These are phyloP conservation scores for Fusarium verrucosum DNA, from an alignment of 2,329 filamentous ascomycete species.

Conservation along the genomic window DNA sequence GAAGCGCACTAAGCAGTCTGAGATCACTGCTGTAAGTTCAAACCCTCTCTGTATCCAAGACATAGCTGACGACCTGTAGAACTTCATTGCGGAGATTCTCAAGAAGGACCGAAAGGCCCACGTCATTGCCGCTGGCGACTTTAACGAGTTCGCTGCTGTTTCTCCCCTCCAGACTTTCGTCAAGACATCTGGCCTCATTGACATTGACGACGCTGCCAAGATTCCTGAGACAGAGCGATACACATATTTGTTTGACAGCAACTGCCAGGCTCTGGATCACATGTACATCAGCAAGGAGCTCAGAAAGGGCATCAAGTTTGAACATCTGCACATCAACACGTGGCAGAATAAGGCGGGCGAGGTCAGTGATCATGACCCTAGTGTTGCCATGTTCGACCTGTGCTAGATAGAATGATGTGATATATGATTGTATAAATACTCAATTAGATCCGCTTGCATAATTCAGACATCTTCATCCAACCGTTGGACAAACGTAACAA, in stretches of 20 bases:
- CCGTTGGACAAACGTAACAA: background rate
- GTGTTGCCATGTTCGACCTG: constrained; percentile 69
- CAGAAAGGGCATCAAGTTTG: constrained; percentile 57
- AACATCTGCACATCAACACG: constrained; percentile 77
- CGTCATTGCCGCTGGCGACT: constrained; percentile 72
- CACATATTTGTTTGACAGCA: constrained; percentile 76
- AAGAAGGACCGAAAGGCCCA: constrained; percentile 62
- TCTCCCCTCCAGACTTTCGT: constrained; percentile 66
- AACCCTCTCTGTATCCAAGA: background rate
- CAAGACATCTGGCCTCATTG: constrained; percentile 62
- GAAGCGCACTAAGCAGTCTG: constrained; percentile 64
- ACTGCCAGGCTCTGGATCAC: constrained; percentile 75
- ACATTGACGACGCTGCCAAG: constrained; percentile 68
- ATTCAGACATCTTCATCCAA: background rate
- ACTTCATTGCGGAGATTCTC: constrained; percentile 68
- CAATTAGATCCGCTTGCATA: constrained; percentile 2
- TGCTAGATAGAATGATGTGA: constrained; percentile 51
- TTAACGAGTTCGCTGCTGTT: constrained; percentile 76
- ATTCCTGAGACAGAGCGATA: constrained; percentile 69
- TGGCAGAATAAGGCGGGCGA: constrained; percentile 67
- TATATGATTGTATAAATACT: constrained; percentile 9
- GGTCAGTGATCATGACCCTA: constrained; percentile 75
- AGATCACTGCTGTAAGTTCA: constrained; percentile 63
- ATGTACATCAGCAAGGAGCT: constrained; percentile 70
- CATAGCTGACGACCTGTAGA: constrained; percentile 40